Conservation (phyloP, 352 stramenopile genomes). For the Phytophthora multivora region DNA sequence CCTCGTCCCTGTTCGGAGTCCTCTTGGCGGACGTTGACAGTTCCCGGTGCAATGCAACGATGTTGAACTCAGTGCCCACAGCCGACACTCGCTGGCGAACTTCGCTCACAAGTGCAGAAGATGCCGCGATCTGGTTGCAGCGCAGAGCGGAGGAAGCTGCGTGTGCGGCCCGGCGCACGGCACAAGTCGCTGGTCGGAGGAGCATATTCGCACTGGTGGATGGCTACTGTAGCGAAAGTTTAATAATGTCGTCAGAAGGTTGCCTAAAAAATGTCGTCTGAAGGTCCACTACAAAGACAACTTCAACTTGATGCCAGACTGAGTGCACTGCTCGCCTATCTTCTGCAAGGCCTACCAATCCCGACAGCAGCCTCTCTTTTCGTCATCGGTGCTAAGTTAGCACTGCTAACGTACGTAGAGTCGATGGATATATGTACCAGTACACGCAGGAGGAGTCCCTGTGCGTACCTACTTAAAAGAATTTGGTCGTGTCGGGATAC, state of each 20-base stretch:
- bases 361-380: too few relatives aligned
- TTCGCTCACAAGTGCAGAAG: background rate
- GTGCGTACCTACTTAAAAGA: too few relatives aligned
- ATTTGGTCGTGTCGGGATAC: too few relatives aligned
- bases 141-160: slow-evolving; percentile 8
- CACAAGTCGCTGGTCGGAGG: slow-evolving; percentile 17
- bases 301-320: slow-evolving; percentile 1
- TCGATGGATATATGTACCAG: too few relatives aligned
- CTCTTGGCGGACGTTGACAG: slow-evolving; percentile 9
- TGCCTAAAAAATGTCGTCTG: background rate
- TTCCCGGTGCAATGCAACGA: background rate
- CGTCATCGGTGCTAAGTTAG: too few relatives aligned
- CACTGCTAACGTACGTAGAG: too few relatives aligned
- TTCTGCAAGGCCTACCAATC: too few relatives aligned
- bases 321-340: too few relatives aligned
- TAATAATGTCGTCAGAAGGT: slow-evolving; percentile 3
- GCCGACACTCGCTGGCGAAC: background rate
- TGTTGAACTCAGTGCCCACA: background rate
- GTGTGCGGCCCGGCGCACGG: slow-evolving; percentile 7
- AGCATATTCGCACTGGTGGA: slow-evolving; percentile 1
- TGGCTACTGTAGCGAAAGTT: background rate
- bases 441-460: too few relatives aligned
- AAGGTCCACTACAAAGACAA: slow-evolving; percentile 1
- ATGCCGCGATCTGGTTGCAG: background rate
- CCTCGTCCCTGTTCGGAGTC: too few relatives aligned